A percentile compares a stretch with the other conserved stretches of the same genome.
These are phyloP conservation scores for Komagataella pseudopastoris DNA, from an alignment of 805 yeast species.

Conservation along the genomic window DNA sequence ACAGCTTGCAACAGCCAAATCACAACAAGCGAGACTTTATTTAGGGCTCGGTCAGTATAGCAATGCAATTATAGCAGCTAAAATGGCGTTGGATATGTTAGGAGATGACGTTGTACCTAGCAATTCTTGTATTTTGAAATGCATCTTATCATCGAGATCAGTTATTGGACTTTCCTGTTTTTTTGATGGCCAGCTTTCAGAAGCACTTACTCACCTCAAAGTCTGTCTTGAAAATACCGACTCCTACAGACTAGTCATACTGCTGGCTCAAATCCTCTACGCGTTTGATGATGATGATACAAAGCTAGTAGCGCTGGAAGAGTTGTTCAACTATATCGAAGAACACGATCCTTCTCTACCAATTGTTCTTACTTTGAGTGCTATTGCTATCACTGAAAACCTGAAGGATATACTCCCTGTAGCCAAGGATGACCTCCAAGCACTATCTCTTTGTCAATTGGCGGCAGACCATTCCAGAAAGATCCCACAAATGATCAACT, in stretches of 20 bases:
- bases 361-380: conserved; percentile 66
- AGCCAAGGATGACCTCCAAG: conserved; percentile 53
- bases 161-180: conserved; percentile 63
- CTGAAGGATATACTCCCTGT: conserved; percentile 41
- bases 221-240: conserved; percentile 43
- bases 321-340: conserved; percentile 53
- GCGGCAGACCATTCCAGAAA: conserved; percentile 35
- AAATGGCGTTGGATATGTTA: conserved; percentile 36
- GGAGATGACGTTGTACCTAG: conserved; percentile 12
- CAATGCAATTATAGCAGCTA: conserved; percentile 47
- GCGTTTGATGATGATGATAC: conserved; percentile 68
- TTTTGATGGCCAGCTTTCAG: conserved; percentile 48
- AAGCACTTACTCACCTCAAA: conserved; percentile 55
- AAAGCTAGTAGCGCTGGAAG: conserved; percentile 74
- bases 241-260: conserved; percentile 51
- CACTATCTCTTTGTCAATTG: conserved; percentile 30
- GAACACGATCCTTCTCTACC: conserved; percentile 51
- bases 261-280: conserved; percentile 70
- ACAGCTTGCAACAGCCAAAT: conserved; percentile 43
- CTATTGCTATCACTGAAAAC: conserved; percentile 56
- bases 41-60: conserved; percentile 47
- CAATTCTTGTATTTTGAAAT: conserved; percentile 9
- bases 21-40: conserved; percentile 60
- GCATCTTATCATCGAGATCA: conserved; percentile 44
- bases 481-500: conserved; percentile 45